A percentile compares a stretch with the other conserved stretches of the same genome.
Evolutionary conservation across 345 rosid species (phyloP).

Genomic region (Brassica rapa): DNA sequence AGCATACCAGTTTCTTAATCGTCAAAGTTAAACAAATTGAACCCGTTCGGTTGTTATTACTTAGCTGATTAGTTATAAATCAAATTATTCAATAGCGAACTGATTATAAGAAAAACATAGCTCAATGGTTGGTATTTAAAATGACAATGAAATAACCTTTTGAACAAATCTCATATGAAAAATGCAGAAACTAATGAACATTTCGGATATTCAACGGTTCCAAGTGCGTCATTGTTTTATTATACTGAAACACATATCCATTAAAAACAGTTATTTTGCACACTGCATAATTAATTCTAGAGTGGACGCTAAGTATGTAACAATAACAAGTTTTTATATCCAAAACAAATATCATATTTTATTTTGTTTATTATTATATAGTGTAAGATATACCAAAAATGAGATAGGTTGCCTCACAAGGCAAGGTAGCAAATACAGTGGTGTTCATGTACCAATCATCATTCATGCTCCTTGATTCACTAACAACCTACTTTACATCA

Average conservation of each 20-base stretch:
- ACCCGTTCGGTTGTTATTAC: neutral
- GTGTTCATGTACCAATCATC: slow-evolving; percentile 72
- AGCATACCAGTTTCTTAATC: neutral
- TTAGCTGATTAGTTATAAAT: neutral
- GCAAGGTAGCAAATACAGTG: slow-evolving; percentile 55
- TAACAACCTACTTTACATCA: slow-evolving; percentile 29
- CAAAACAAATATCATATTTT: neutral
- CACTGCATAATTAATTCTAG: neutral
- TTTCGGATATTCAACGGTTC: neutral
- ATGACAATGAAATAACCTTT: neutral
- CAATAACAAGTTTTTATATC: neutral
- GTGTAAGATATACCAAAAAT: slow-evolving; percentile 13
- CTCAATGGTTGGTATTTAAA: neutral
- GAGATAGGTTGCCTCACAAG: slow-evolving; percentile 73
- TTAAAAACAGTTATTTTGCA: neutral
- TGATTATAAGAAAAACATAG: neutral
- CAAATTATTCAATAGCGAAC: neutral
- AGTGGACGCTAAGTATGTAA: neutral
- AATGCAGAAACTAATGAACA: neutral
- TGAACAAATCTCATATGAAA: neutral
- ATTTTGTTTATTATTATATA: neutral
- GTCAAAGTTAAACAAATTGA: neutral
- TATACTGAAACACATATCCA: neutral
- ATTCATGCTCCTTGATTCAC: slow-evolving; percentile 59
- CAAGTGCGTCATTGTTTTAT: neutral